Percentiles rank a stretch among this genome's conserved stretches.
Evolutionary conservation across 106 monocot genomes (phyloP).

Genomic region (Xerophyta viscosa): DNA sequence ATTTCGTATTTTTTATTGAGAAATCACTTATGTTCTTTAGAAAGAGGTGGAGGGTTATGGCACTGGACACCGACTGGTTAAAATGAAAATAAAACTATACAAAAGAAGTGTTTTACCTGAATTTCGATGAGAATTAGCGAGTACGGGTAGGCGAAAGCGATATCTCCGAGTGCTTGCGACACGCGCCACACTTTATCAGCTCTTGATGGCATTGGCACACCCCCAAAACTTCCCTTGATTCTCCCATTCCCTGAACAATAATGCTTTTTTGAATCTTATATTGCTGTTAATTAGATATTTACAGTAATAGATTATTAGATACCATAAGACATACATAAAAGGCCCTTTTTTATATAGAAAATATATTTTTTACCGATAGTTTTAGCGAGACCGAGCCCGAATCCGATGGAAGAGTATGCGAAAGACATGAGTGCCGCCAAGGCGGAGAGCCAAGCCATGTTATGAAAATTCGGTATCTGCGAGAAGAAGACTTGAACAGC

Average conservation of each 20-base stretch:
- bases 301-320: too few species aligned
- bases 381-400: slow-evolving; percentile 71
- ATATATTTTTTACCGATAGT: slow-evolving; percentile 80
- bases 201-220: slow-evolving; percentile 33
- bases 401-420: slow-evolving; percentile 68
- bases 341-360: too few species aligned
- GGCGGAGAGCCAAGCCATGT: slow-evolving; percentile 82
- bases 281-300: too few species aligned
- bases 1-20: too few species aligned
- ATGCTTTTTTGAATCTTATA: too few species aligned
- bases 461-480: slow-evolving; percentile 73
- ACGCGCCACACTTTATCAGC: slow-evolving; percentile 64
- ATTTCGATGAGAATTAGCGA: slow-evolving; percentile 71
- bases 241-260: slow-evolving; percentile 40
- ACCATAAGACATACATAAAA: too few species aligned
- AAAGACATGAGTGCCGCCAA: slow-evolving; percentile 81
- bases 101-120: slow-evolving; percentile 28
- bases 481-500: slow-evolving; percentile 53
- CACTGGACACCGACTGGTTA: too few species aligned
- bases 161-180: slow-evolving; percentile 82
- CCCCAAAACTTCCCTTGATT: slow-evolving; percentile 56
- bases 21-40: too few species aligned
- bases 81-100: not conserved
- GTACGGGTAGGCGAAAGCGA: slow-evolving; percentile 81
- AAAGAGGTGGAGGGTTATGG: too few species aligned